Conservation (phyloP, 2,329 filamentous ascomycete genomes). For the Onygenales sp. region DNA sequence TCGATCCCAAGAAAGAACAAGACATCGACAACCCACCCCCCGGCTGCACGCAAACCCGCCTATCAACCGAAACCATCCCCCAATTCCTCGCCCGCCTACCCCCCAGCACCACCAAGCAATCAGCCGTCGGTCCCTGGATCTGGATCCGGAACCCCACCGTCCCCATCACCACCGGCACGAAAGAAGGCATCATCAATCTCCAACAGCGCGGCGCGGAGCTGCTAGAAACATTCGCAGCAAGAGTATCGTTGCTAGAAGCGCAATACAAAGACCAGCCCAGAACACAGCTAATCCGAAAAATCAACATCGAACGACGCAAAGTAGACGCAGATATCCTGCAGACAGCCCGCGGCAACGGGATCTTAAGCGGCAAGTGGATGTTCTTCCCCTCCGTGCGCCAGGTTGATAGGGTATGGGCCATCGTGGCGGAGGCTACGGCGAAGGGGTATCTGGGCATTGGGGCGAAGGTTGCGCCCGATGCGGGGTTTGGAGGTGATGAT, state of each 20-base stretch:
- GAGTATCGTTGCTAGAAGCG: constrained; percentile 41
- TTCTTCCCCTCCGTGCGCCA: constrained; percentile 15
- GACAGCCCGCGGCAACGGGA: constrained; percentile 49
- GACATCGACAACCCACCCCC: background rate
- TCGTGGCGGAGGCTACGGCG: constrained; percentile 57
- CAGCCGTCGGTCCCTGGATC: constrained; percentile 54
- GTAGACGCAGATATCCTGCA: constrained; percentile 48
- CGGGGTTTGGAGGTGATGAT: constrained; percentile 23
- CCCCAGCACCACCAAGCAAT: constrained; percentile 50
- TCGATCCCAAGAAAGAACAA: background rate
- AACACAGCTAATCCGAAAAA: constrained; percentile 22
- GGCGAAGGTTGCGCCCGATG: constrained; percentile 60
- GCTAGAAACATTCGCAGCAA: constrained; percentile 39
- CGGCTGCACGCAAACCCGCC: constrained; percentile 22
- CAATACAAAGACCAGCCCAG: constrained; percentile 40
- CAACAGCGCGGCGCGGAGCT: constrained; percentile 46
- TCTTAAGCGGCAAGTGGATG: constrained; percentile 55
- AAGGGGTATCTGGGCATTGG: constrained; percentile 60
- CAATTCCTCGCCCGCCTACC: constrained; percentile 61
- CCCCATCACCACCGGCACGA: constrained; percentile 21
- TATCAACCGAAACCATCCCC: constrained; percentile 56
- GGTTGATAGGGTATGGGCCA: constrained; percentile 40
- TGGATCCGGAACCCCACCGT: constrained; percentile 56
- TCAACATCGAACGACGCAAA: constrained; percentile 33
- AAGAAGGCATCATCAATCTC: constrained; percentile 41